Conservation (phyloP, 768 basidiomycete species). For the Lactifluus echinatus region DNA sequence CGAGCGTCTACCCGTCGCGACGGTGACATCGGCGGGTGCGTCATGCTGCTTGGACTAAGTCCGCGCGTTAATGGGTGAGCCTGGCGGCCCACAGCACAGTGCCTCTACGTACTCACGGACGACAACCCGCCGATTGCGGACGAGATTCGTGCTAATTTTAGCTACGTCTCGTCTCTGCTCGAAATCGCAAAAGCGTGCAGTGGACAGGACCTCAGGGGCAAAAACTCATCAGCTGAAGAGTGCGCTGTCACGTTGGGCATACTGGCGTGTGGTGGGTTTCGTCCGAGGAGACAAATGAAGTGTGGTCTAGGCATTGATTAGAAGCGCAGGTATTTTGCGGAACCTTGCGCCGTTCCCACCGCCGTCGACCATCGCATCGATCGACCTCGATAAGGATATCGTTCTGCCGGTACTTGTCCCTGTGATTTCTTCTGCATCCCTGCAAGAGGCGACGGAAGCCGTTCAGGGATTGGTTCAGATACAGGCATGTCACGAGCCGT, state of each 20-base stretch:
- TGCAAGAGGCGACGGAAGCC: conserved; percentile 39
- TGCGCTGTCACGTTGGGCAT: conserved; percentile 49
- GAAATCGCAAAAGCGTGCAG: conserved; percentile 42
- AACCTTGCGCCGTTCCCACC: conserved; percentile 72
- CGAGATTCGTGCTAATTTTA: conserved; percentile 52
- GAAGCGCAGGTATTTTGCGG: conserved; percentile 54
- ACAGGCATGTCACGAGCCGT: conserved; percentile 34
- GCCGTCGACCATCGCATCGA: conserved; percentile 48
- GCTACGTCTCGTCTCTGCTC: conserved; percentile 57
- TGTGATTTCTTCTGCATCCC: conserved; percentile 49
- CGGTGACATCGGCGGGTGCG: conserved; percentile 75
- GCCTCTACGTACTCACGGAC: conserved; percentile 86
- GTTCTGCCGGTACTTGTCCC: conserved; percentile 64
- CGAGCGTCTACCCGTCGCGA: conserved; percentile 56
- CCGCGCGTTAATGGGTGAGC: neutral
- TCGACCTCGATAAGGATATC: conserved; percentile 66
- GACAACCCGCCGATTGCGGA: conserved; percentile 73
- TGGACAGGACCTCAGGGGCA: conserved; percentile 27
- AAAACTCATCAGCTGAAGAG: conserved; percentile 41
- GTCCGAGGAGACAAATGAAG: neutral
- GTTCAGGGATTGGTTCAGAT: conserved; percentile 45
- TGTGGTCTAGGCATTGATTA: neutral
- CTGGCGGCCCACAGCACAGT: conserved; percentile 57
- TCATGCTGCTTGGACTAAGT: neutral
- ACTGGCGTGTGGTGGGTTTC: conserved; percentile 53